These are phyloP conservation scores for Penicillium hesseltinei DNA, from an alignment of 2,329 filamentous ascomycete genomes.

Conservation along the genomic window DNA sequence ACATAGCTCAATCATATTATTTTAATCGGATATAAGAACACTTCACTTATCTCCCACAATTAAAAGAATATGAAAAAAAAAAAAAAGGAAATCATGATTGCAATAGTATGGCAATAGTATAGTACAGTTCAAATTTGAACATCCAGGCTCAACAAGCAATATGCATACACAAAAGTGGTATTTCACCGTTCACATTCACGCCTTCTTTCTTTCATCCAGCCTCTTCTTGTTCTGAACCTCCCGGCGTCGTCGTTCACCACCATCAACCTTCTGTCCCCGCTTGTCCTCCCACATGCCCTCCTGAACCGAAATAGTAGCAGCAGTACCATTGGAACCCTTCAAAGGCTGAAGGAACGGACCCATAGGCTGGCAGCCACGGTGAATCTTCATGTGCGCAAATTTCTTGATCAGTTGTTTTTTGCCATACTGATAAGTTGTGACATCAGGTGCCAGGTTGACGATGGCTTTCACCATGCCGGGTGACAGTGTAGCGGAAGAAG, in stretches of 20 bases:
- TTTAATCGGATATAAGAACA: conserved; percentile 12
- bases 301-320: conserved; percentile 66
- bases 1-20: conserved; percentile 17
- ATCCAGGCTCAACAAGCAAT: conserved; percentile 16
- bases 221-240: conserved; percentile 85
- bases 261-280: conserved; percentile 87
- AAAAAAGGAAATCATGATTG: not conserved
- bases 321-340: conserved; percentile 58
- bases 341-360: conserved; percentile 72
- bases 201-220: conserved; percentile 72
- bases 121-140: conserved; percentile 20
- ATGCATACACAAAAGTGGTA: conserved; percentile 16
- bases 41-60: not conserved
- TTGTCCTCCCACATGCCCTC: conserved; percentile 94
- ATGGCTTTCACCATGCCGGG: conserved; percentile 58
- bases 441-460: conserved; percentile 58
- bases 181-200: conserved; percentile 12
- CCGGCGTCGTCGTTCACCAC: conserved; percentile 84
- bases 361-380: conserved; percentile 66
- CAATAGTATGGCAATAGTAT: conserved; percentile 19
- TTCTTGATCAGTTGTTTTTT: conserved; percentile 49
- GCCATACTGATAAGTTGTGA: conserved; percentile 54
- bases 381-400: conserved; percentile 65
- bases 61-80: not conserved
- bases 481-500: conserved; percentile 53